These are phyloP conservation scores for Aspergillus novoparasiticus DNA, from an alignment of 2,329 filamentous ascomycete species.

Conservation along the genomic window DNA sequence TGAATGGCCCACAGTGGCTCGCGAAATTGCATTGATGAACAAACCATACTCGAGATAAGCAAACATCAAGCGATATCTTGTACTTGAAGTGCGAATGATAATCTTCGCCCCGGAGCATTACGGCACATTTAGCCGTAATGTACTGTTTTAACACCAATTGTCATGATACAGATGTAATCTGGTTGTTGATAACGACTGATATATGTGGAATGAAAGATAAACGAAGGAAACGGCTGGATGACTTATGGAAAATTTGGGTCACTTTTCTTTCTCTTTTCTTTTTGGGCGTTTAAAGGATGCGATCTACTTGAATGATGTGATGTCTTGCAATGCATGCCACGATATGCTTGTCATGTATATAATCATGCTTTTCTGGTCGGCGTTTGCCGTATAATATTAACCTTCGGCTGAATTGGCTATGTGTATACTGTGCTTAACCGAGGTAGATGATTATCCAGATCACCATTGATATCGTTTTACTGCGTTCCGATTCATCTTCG, in stretches of 20 bases:
- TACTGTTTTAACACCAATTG: neutral
- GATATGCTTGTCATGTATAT: conserved; percentile 5
- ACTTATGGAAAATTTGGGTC: neutral
- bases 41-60: conserved; percentile 77
- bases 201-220: conserved; percentile 9
- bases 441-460: neutral
- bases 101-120: neutral
- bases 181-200: conserved; percentile 21
- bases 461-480: neutral
- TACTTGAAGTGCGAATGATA: neutral
- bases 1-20: conserved; percentile 85
- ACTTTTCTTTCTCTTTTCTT: neutral
- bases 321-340: neutral
- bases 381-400: neutral
- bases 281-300: neutral
- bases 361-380: neutral
- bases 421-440: neutral
- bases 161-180: neutral
- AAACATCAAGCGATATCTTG: conserved; percentile 1
- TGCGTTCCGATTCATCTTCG: neutral
- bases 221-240: conserved; percentile 11
- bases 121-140: neutral
- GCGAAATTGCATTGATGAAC: conserved; percentile 95
- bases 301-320: conserved; percentile 1
- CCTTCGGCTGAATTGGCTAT: neutral